These are phyloP conservation scores for Coemansia sp. DNA, from an alignment of 192 early-diverging fungal genomes.

Conservation along the genomic window DNA sequence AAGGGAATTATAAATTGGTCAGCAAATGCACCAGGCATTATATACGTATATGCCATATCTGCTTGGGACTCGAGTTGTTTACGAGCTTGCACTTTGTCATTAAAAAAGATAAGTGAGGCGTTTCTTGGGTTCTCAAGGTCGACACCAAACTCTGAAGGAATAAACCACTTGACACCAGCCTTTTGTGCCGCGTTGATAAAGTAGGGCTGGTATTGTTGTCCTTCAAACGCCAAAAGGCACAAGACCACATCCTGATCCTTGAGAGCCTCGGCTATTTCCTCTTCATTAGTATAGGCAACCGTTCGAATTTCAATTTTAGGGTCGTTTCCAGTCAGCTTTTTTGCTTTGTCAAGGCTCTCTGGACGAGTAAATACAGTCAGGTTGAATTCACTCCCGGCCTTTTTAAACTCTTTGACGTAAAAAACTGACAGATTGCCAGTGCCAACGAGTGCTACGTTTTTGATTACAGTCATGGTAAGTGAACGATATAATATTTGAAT, in stretches of 20 bases:
- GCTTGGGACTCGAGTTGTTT: neutral
- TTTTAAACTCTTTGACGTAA: neutral
- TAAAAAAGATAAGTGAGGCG: neutral
- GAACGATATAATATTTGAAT: too few species aligned
- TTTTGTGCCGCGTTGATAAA: neutral
- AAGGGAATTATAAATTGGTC: neutral
- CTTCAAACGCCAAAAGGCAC: neutral
- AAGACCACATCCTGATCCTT: neutral
- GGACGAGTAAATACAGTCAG: neutral
- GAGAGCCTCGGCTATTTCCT: neutral
- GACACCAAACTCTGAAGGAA: neutral
- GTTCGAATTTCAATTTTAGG: neutral
- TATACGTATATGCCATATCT: neutral
- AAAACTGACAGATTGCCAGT: neutral
- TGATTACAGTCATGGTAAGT: too few species aligned
- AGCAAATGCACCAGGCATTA: neutral
- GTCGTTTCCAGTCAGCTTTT: neutral
- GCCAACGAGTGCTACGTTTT: neutral
- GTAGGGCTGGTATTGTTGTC: neutral
- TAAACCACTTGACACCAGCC: conserved; percentile 1
- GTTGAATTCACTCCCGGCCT: neutral
- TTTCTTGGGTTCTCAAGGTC: neutral
- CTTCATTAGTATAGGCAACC: neutral
- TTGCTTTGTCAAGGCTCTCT: neutral
- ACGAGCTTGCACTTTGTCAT: neutral